A percentile compares a stretch with the other conserved stretches of the same genome.
Evolutionary conservation across 2,329 filamentous ascomycete species (phyloP).

Genomic region (Fusarium globosum): DNA sequence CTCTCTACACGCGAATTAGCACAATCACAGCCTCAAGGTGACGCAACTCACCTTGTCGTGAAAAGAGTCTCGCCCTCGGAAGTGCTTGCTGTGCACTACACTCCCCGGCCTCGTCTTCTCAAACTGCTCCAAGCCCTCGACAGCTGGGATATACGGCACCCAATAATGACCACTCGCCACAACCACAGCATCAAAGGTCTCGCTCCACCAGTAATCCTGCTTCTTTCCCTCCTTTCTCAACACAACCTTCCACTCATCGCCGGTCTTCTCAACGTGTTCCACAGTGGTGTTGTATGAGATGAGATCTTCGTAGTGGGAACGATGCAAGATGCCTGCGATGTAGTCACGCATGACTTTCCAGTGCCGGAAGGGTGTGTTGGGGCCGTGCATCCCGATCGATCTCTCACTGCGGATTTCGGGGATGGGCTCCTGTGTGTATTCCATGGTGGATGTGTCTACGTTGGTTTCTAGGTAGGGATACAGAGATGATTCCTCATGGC

Average conservation of each 20-base stretch:
- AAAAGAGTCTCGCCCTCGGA: constrained; percentile 58
- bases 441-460: constrained; percentile 68
- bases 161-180: constrained; percentile 71
- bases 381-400: constrained; percentile 58
- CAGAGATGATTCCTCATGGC: constrained; percentile 68
- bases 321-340: constrained; percentile 61
- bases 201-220: constrained; percentile 70
- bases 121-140: constrained; percentile 61
- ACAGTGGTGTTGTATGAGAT: constrained; percentile 70
- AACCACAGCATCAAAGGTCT: constrained; percentile 70
- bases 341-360: constrained; percentile 68
- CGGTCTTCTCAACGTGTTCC: constrained; percentile 65
- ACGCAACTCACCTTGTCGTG: constrained; percentile 54
- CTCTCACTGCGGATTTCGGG: constrained; percentile 50
- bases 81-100: constrained; percentile 67
- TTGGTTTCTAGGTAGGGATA: constrained; percentile 76
- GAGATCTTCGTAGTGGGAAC: constrained; percentile 63
- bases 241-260: constrained; percentile 63
- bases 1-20: constrained; percentile 52
- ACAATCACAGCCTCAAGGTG: accelerated
- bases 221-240: constrained; percentile 53
- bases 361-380: constrained; percentile 70
- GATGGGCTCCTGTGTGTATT: constrained; percentile 67
- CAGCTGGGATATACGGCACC: constrained; percentile 65
- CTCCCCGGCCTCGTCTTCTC: constrained; percentile 59